These are phyloP conservation scores for Citrus australasica DNA, from an alignment of 345 rosid species.

Conservation along the genomic window DNA sequence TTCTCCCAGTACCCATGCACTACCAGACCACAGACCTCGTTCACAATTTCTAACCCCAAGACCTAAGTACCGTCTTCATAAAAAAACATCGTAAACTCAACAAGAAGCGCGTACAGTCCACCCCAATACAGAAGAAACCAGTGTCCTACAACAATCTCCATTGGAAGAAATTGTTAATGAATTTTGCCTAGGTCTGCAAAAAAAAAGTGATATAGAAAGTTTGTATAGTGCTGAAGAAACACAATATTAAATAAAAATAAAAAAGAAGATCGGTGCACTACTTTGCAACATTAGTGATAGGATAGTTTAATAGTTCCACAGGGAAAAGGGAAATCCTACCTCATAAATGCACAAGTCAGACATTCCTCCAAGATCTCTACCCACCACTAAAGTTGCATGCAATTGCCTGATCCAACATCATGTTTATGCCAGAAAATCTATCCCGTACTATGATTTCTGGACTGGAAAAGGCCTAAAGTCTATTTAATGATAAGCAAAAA, in stretches of 20 bases:
- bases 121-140: too few relatives aligned
- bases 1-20: not conserved
- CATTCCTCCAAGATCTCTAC: conserved; percentile 62
- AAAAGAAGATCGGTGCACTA: too few relatives aligned
- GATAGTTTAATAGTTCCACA: too few relatives aligned
- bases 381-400: conserved; percentile 48
- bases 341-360: conserved; percentile 62
- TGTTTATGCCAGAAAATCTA: conserved; percentile 29
- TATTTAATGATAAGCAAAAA: not conserved
- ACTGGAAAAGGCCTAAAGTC: conserved; percentile 15
- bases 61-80: not conserved
- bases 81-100: not conserved
- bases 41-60: not conserved
- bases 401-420: conserved; percentile 37
- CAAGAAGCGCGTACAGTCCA: too few relatives aligned
- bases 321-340: conserved; percentile 31
- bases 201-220: too few relatives aligned
- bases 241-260: too few relatives aligned
- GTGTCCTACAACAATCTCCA: too few relatives aligned
- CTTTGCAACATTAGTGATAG: too few relatives aligned
- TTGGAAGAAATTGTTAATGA: too few relatives aligned
- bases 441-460: conserved; percentile 37
- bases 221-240: too few relatives aligned
- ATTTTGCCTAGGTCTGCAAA: too few relatives aligned
- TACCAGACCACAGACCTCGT: not conserved